phyloP scores from a whole-genome alignment of 352 stramenopile species.

The Phytophthora litchii region DNA sequence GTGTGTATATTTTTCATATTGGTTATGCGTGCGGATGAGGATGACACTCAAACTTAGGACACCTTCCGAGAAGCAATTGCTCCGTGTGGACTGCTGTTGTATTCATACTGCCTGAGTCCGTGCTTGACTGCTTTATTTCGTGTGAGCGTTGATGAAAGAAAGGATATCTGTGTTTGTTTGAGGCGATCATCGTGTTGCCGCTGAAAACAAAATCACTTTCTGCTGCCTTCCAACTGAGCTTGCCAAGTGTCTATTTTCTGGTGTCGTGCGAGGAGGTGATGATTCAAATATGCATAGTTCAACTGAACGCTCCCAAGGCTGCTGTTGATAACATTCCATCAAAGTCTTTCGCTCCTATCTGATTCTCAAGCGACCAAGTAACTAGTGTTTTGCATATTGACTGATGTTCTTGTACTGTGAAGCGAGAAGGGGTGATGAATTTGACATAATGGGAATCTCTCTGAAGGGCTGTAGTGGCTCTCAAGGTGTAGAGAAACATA shows the following conservation, averaged over 20 bases:
- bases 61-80: constrained; percentile 82
- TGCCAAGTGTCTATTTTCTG: constrained; percentile 25
- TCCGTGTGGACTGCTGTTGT: constrained; percentile 78
- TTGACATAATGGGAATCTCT: constrained; percentile 85
- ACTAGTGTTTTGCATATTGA: not conserved
- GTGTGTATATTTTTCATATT: no score
- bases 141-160: constrained; percentile 80
- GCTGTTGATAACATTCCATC: constrained; percentile 69
- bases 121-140: constrained; percentile 13
- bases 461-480: constrained; percentile 52
- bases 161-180: constrained; percentile 79
- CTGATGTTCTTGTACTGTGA: constrained; percentile 1
- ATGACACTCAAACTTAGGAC: constrained; percentile 83
- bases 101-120: constrained; percentile 87
- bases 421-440: constrained; percentile 70
- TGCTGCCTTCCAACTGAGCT: constrained; percentile 89
- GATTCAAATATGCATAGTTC: constrained; percentile 82
- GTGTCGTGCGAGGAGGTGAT: constrained; percentile 55
- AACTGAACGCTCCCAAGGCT: constrained; percentile 67
- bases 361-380: constrained; percentile 51
- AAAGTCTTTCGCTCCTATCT: constrained; percentile 90
- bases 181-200: constrained; percentile 48
- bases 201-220: constrained; percentile 86
- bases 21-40: constrained; percentile 41
- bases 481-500: constrained; percentile 59